phyloP scores from a whole-genome alignment of 1,284 basidiomycete species.

The Ustilago sp. region DNA sequence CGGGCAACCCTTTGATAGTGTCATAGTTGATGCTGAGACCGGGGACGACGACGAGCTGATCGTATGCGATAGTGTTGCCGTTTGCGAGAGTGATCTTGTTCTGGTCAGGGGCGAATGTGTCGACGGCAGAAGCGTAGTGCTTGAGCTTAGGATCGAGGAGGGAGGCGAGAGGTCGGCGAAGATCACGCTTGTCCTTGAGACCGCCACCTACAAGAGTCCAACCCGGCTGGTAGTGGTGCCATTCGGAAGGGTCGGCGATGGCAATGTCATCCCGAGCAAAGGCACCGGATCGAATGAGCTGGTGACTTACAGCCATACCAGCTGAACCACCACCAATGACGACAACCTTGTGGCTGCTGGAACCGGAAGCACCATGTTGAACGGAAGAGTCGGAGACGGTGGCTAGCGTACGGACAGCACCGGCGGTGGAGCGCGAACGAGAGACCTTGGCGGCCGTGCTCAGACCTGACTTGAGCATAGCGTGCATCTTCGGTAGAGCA shows the following conservation, averaged over 20 bases:
- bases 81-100: constrained; percentile 80
- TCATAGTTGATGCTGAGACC: constrained; percentile 84
- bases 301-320: constrained; percentile 68
- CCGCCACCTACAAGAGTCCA: constrained; percentile 95
- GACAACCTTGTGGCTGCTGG: constrained; percentile 64
- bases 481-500: constrained; percentile 34
- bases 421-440: constrained; percentile 23
- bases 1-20: constrained; percentile 80
- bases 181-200: constrained; percentile 77
- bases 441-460: constrained; percentile 22
- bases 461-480: constrained; percentile 36
- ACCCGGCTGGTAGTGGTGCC: constrained; percentile 67
- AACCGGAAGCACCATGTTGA: constrained; percentile 43
- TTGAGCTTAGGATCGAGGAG: constrained; percentile 74
- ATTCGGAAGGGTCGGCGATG: constrained; percentile 60
- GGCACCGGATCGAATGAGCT: constrained; percentile 73
- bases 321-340: constrained; percentile 70
- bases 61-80: constrained; percentile 81
- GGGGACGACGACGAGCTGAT: constrained; percentile 86
- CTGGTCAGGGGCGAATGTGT: constrained; percentile 78
- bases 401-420: constrained; percentile 28
- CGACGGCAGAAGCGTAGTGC: constrained; percentile 81
- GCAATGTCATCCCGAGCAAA: constrained; percentile 59
- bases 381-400: constrained; percentile 42
- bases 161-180: constrained; percentile 76